Percentiles rank a stretch among this genome's conserved stretches.
These are phyloP conservation scores for Batrachochytrium dendrobatidis DNA, from an alignment of 371 early-diverging fungal genomes.

Conservation along the genomic window DNA sequence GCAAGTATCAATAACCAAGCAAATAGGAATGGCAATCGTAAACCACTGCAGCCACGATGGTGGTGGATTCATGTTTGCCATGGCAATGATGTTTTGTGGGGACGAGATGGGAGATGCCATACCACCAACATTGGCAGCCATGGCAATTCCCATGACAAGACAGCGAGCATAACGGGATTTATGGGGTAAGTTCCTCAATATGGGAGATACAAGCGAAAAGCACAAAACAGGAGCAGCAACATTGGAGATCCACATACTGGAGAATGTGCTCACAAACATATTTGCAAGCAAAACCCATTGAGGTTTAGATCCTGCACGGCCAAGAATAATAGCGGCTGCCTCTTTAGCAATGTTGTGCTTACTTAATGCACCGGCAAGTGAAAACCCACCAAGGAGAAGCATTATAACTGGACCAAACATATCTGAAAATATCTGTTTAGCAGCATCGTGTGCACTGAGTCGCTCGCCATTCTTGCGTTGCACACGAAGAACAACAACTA, in stretches of 20 bases:
- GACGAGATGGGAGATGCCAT: conserved; percentile 96
- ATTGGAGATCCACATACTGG: conserved; percentile 96
- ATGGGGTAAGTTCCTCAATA: conserved; percentile 63
- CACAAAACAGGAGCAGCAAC: conserved; percentile 97
- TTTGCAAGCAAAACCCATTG: conserved; percentile 76
- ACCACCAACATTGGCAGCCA: conserved; percentile 90
- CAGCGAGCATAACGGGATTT: conserved; percentile 71
- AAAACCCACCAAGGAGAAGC: conserved; percentile 92
- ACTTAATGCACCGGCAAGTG: conserved; percentile 85
- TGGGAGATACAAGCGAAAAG: conserved; percentile 75
- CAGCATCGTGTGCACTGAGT: conserved; percentile 58
- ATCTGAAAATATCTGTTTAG: conserved; percentile 73
- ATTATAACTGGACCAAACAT: conserved; percentile 96
- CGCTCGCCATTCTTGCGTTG: conserved; percentile 49
- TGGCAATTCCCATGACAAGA: conserved; percentile 86
- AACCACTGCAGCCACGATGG: conserved; percentile 60
- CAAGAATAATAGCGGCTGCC: conserved; percentile 78
- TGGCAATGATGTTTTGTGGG: conserved; percentile 76
- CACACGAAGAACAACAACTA: conserved; percentile 77
- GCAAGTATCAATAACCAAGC: conserved; percentile 57
- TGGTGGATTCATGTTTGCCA: conserved; percentile 63
- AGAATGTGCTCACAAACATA: conserved; percentile 90
- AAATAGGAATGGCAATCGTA: conserved; percentile 66
- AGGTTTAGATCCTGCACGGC: conserved; percentile 83
- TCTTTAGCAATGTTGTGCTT: conserved; percentile 90